These are phyloP conservation scores for Cystobasidiopsis lactophilus DNA, from an alignment of 768 basidiomycete genomes.

Conservation along the genomic window DNA sequence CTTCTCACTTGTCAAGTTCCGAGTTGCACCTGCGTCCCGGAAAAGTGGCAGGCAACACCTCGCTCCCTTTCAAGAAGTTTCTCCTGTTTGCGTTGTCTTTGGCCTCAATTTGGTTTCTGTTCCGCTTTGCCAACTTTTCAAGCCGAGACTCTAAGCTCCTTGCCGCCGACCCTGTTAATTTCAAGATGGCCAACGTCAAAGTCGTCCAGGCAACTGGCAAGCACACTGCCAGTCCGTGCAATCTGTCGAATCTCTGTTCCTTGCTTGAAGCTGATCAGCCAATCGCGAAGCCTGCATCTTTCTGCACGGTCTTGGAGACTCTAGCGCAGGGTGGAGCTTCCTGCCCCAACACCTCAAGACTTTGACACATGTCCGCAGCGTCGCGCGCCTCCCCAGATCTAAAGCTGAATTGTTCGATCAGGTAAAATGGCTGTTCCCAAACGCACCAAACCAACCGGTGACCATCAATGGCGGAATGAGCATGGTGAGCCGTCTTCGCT, in stretches of 20 bases:
- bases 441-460: slow-evolving; percentile 5
- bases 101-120: too few species aligned
- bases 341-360: too few species aligned
- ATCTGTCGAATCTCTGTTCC: not conserved
- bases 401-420: not conserved
- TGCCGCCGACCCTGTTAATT: not conserved
- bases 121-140: not conserved
- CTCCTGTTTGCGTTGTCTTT: too few species aligned
- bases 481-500: slow-evolving; percentile 4
- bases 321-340: not conserved
- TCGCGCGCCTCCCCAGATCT: too few species aligned
- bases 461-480: slow-evolving; percentile 5
- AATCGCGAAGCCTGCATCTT: not conserved
- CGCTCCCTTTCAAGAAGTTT: too few species aligned
- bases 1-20: too few species aligned
- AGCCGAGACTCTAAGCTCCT: not conserved
- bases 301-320: not conserved
- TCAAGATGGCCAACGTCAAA: not conserved
- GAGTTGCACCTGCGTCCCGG: too few species aligned
- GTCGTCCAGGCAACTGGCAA: slow-evolving; percentile 1
- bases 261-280: not conserved
- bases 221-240: slow-evolving; percentile 10
- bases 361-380: too few species aligned
- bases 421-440: slow-evolving; percentile 7
- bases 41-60: too few species aligned